Conservation (phyloP, 768 basidiomycete species). For the Hebeloma cylindrosporum region DNA sequence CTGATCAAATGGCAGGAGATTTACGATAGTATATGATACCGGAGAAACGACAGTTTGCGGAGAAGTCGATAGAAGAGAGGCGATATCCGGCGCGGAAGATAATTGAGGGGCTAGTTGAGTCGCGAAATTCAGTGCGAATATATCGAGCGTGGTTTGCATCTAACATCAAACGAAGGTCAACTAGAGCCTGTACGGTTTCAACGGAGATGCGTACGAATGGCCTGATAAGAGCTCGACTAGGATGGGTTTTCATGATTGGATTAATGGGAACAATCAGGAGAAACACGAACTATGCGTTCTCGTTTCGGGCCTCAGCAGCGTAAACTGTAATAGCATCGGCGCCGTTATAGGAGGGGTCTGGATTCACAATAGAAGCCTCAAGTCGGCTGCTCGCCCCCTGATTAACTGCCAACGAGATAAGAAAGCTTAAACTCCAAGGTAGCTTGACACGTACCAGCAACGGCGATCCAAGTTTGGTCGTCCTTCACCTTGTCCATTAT, state of each 20-base stretch:
- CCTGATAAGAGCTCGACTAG: slow-evolving; percentile 32
- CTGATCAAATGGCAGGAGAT: slow-evolving; percentile 59
- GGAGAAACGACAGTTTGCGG: slow-evolving; percentile 53
- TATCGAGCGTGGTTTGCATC: slow-evolving; percentile 36
- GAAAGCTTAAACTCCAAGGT: background rate
- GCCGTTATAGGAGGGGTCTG: slow-evolving; percentile 46
- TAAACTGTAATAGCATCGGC: slow-evolving; percentile 50
- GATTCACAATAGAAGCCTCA: slow-evolving; percentile 34
- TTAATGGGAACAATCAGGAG: background rate
- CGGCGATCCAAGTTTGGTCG: slow-evolving; percentile 51
- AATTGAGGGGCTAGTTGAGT: slow-evolving; percentile 16
- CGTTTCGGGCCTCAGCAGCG: slow-evolving; percentile 53
- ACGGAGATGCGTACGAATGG: slow-evolving; percentile 27
- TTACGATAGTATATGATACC: slow-evolving; percentile 45
- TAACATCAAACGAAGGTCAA: too few species aligned
- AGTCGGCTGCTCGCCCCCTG: slow-evolving; percentile 37
- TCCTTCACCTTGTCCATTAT: slow-evolving; percentile 44
- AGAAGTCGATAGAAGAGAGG: slow-evolving; percentile 42
- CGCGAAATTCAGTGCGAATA: slow-evolving; percentile 25
- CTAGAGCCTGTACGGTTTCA: too few species aligned
- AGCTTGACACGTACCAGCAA: slow-evolving; percentile 41
- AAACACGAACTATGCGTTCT: slow-evolving; percentile 55
- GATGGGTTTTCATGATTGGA: slow-evolving; percentile 1
- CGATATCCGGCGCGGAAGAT: slow-evolving; percentile 18
- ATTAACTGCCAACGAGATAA: slow-evolving; percentile 35